These are phyloP conservation scores for Cytospora chrysosperma DNA, from an alignment of 2,329 filamentous ascomycete species.

Conservation along the genomic window DNA sequence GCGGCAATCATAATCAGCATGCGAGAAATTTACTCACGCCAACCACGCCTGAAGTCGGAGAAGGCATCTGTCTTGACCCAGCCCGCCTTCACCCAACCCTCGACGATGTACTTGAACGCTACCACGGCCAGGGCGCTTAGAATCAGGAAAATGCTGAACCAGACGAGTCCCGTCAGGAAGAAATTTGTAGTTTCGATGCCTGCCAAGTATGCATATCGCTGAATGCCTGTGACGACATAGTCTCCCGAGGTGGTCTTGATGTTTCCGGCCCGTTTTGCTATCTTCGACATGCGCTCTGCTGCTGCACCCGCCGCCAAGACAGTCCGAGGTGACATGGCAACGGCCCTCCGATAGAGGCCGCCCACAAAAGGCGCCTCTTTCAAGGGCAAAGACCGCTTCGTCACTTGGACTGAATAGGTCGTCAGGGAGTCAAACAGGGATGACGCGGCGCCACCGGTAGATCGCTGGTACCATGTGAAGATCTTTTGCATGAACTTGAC, in stretches of 20 bases:
- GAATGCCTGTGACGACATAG: slow-evolving; percentile 67
- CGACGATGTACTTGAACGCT: slow-evolving; percentile 73
- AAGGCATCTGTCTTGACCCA: slow-evolving; percentile 81
- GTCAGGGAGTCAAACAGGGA: slow-evolving; percentile 69
- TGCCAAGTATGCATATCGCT: slow-evolving; percentile 78
- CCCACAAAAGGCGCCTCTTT: slow-evolving; percentile 35
- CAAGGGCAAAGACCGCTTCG: slow-evolving; percentile 56
- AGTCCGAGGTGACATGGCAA: slow-evolving; percentile 35
- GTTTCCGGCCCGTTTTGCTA: slow-evolving; percentile 31
- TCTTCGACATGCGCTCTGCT: slow-evolving; percentile 8
- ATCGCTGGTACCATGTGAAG: slow-evolving; percentile 84
- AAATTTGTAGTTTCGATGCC: slow-evolving; percentile 80
- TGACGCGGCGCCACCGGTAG: slow-evolving; percentile 76
- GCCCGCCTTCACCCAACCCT: slow-evolving; percentile 65
- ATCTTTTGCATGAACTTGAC: slow-evolving; percentile 75
- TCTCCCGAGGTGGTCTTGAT: slow-evolving; percentile 44
- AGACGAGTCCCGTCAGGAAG: slow-evolving; percentile 79
- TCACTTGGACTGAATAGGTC: slow-evolving; percentile 70
- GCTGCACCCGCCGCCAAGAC: slow-evolving; percentile 16
- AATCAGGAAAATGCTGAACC: slow-evolving; percentile 76
- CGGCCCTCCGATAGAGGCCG: slow-evolving; percentile 32
- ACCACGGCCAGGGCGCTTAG: slow-evolving; percentile 68
- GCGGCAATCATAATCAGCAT: background rate
- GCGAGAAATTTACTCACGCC: slow-evolving; percentile 50
- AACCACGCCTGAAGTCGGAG: slow-evolving; percentile 82